phyloP scores from a whole-genome alignment of 2,329 filamentous ascomycete genomes.

The Rutstroemia sp. region DNA sequence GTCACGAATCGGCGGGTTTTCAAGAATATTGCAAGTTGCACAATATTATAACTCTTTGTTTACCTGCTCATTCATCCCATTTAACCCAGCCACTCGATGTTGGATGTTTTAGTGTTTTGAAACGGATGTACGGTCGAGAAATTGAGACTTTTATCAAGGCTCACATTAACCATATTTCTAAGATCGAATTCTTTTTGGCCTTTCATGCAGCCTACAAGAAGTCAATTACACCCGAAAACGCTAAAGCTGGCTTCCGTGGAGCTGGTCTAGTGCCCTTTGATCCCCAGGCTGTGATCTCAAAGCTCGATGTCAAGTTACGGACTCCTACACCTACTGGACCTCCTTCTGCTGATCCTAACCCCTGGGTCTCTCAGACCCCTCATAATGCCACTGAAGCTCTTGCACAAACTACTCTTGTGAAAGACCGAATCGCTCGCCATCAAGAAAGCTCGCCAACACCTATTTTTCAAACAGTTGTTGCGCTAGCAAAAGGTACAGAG shows the following conservation, averaged over 20 bases:
- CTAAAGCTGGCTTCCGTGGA: conserved; percentile 25
- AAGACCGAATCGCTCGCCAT: too few relatives aligned
- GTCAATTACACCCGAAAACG: conserved; percentile 25
- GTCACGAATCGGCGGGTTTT: not conserved
- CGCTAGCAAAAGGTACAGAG: too few relatives aligned
- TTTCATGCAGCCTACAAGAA: conserved; percentile 24
- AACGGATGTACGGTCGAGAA: conserved; percentile 27
- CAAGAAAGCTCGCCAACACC: too few relatives aligned
- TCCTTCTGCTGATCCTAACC: too few relatives aligned
- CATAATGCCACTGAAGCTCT: too few relatives aligned
- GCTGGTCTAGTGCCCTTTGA: conserved; percentile 9
- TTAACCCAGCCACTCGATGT: conserved; percentile 35
- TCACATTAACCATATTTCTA: conserved; percentile 28
- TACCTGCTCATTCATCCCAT: conserved; percentile 30
- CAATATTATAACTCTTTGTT: conserved; percentile 31
- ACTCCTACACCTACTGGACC: conserved; percentile 15
- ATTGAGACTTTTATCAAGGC: conserved; percentile 26
- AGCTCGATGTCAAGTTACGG: conserved; percentile 25
- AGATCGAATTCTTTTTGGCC: conserved; percentile 24
- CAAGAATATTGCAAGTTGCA: conserved; percentile 25
- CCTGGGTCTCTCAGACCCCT: too few relatives aligned
- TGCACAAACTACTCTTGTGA: too few relatives aligned
- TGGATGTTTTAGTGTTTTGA: conserved; percentile 32
- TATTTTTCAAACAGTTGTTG: too few relatives aligned
- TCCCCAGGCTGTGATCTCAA: conserved; percentile 28